Evolutionary conservation across 2,329 filamentous ascomycete species (phyloP), one percentile per base, ranked within the genome.

Genomic region (Pseudocercospora fijiensis): DNA sequence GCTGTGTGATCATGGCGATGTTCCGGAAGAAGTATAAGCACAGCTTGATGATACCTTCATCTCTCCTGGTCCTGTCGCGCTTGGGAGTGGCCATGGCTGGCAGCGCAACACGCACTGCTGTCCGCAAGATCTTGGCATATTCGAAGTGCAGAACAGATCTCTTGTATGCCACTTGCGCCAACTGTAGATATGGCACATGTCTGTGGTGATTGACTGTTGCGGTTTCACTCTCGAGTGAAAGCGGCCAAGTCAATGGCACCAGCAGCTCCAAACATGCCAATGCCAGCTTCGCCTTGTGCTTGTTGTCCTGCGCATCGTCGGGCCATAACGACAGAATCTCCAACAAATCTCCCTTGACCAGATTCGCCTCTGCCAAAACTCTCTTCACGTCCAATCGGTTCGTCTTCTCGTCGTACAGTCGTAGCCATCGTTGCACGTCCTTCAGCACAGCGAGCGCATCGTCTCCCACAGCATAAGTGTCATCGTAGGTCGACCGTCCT

Each of bases 361-460:
- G 78, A 74, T 97, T 97, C 51, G 92, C 90, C 77, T 98, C 92
- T 73, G 92, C 89, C 70, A 98, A 83, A 76, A 92, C 97, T 78
- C 95, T 86, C 65, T 94, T 93, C 64, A 99, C 95, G 75, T 99
- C 95, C 83, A 96, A 90, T 69, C 94, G 89, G 75, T 96, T 96
- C 68, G 89, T 87, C 76, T 96, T 96, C 75, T 96, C 91, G 64
- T 75, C 73, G 71, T 75, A 74, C 67, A 96, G 87, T 71, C 92
- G 92, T 70, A 99, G 85, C 95, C 95, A 99, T 85, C 90, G 89
- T 75, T 95, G 94, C 60, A 99, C 84, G 78, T 99, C 95, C 67
- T 94, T 92, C 62, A 99, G 83, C 73, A 93, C 95, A 63, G 95
- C 91, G 65, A 96, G 82, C 11, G 93, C 94, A 75, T 97, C 94